Percentiles rank a stretch among this genome's conserved stretches.
phyloP scores from a whole-genome alignment of 164 flowering plant species.

The Liquidambar formosana region DNA sequence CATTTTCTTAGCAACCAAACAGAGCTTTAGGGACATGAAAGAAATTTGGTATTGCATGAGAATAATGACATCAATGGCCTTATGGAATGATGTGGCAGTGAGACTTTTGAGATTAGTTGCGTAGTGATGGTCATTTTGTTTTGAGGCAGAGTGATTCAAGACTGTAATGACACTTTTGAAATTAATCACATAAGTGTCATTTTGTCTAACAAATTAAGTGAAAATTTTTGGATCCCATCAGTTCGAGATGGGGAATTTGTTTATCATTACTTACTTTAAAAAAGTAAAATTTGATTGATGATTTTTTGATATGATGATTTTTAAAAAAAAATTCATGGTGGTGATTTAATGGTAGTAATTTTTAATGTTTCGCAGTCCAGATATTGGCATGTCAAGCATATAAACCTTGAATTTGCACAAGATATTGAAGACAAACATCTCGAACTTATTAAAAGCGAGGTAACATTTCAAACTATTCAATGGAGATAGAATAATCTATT shows the following conservation, averaged over 20 bases:
- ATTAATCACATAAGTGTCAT: not conserved
- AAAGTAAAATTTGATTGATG: no score
- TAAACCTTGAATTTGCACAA: conserved; percentile 85
- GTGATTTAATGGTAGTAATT: not conserved
- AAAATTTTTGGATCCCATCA: no score
- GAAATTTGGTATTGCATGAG: not conserved
- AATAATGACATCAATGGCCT: not conserved
- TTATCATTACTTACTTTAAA: no score
- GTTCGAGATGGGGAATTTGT: no score
- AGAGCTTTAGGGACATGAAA: not conserved
- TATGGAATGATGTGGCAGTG: not conserved
- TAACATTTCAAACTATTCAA: conserved; percentile 14
- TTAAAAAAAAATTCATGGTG: not conserved
- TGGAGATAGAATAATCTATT: not conserved
- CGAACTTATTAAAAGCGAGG: conserved; percentile 54
- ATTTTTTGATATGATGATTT: no score
- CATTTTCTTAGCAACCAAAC: not conserved
- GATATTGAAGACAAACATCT: conserved; percentile 81
- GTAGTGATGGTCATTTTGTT: not conserved
- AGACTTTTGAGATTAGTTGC: not conserved
- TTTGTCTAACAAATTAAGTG: not conserved
- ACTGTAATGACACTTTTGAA: not conserved
- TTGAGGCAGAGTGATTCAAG: not conserved
- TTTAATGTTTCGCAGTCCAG: conserved; percentile 47
- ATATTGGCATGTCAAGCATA: conserved; percentile 56